Evolutionary conservation across 306 rosid genomes (phyloP).

Genomic region (Begonia fuchsioides): DNA sequence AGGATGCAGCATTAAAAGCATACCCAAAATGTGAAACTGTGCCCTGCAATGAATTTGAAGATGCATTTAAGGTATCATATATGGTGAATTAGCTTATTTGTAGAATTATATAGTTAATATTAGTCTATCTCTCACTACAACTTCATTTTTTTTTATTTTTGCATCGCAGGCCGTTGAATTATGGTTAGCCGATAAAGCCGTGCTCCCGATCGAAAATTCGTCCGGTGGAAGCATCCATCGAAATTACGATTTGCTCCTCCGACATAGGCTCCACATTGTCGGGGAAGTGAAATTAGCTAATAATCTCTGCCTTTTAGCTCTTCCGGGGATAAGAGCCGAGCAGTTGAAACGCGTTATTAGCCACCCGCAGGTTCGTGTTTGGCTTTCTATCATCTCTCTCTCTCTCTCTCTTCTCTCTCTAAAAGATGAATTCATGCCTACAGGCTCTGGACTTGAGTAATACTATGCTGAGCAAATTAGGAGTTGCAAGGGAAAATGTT

Average conservation of each 20-base stretch:
- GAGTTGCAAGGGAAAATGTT: constrained; percentile 33
- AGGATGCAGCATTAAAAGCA: constrained; percentile 77
- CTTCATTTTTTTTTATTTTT: constrained; percentile 2
- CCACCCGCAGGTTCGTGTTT: constrained; percentile 67
- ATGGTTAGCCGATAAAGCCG: constrained; percentile 82
- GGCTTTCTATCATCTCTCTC: not conserved
- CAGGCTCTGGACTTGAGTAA: constrained; percentile 83
- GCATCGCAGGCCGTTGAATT: constrained; percentile 71
- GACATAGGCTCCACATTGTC: constrained; percentile 74
- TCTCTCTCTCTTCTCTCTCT: constrained; percentile 3
- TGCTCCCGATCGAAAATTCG: constrained; percentile 90
- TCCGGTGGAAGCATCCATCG: constrained; percentile 85
- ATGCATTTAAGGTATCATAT: constrained; percentile 57
- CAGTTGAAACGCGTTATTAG: constrained; percentile 56
- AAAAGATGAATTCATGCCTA: too few species aligned
- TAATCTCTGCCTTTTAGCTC: constrained; percentile 74
- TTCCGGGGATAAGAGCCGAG: constrained; percentile 59
- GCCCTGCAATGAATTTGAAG: constrained; percentile 77
- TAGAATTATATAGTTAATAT: constrained; percentile 7
- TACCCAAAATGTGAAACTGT: constrained; percentile 80
- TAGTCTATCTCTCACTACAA: too few species aligned
- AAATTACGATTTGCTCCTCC: constrained; percentile 81
- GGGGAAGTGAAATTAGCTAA: constrained; percentile 68
- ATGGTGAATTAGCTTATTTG: constrained; percentile 1
- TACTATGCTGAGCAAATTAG: constrained; percentile 32